Evolutionary conservation across 306 rosid species (phyloP), one percentile per base, ranked within the genome.

Genomic region (Gastrolobium villosum): DNA sequence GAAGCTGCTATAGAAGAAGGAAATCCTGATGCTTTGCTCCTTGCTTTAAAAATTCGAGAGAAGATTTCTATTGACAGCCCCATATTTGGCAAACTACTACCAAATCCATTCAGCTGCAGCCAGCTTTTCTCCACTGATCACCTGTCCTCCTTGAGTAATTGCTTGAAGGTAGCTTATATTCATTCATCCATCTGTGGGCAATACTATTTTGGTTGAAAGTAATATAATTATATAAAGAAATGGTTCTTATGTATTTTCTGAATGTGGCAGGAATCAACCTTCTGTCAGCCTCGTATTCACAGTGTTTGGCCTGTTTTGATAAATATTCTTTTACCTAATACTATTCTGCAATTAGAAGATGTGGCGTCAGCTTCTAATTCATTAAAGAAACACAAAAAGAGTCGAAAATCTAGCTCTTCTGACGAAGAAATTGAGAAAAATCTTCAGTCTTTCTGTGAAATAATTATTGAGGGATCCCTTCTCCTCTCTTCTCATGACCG

Each of bases 401-500:
- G 76, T 77, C 89, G 93, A 26, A 93, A 93, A 48, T 77, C 88
- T 77, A 86, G 96, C 83, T 93, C 96, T 41, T 93, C 93, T 45
- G 97, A 93, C 54, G 98, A 93, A 79, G 99, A 95, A 56, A 86
- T 77, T 85, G 86, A 70, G 9, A 85, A 86, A 55, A 91, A 85
- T 62, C 88, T 95, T 35, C 84, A 83, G 80, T 79, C 80, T 65
- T 92, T 95, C 80, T 82, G 90, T 44, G 98, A 92, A 81, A 84
- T 91, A 79, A 82, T 95, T 79, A 81, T 93, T 81, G 99, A 93
- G 79, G 97, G 90, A 79, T 88, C 96, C 10, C 96, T 95, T 89
- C 98, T 95, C 53, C 71, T 81, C 5, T 95, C 99, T 73, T 95
- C 99, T 75, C 99, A 95, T 90, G 99, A 95, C 73, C 97, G 99